These are phyloP conservation scores for Pseudogymnoascus sp. DNA, from an alignment of 2,329 filamentous ascomycete species.

Conservation along the genomic window DNA sequence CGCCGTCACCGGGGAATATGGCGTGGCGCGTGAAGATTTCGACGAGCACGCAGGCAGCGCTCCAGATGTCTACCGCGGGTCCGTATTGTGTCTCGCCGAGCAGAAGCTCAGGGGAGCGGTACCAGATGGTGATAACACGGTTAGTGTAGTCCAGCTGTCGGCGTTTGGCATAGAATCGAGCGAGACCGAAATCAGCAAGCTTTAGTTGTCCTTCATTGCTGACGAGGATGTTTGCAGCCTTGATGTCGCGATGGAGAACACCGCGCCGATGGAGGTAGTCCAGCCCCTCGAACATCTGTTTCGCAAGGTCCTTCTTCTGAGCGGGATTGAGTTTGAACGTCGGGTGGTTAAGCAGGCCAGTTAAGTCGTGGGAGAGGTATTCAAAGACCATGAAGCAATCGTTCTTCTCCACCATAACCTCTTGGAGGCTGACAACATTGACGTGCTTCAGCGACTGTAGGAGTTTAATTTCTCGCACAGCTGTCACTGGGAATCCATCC, in stretches of 20 bases:
- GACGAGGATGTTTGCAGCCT: constrained; percentile 93
- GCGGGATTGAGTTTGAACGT: constrained; percentile 75
- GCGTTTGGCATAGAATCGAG: constrained; percentile 90
- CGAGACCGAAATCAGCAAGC: constrained; percentile 90
- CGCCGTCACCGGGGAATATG: constrained; percentile 90
- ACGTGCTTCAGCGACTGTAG: constrained; percentile 77
- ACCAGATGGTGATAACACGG: constrained; percentile 98
- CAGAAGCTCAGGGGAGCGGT: constrained; percentile 81
- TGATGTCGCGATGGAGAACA: constrained; percentile 96
- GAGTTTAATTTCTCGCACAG: constrained; percentile 83
- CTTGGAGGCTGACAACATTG: constrained; percentile 76
- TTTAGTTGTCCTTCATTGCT: constrained; percentile 85
- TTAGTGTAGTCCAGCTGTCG: constrained; percentile 94
- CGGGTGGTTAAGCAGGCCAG: constrained; percentile 89
- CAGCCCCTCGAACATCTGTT: constrained; percentile 86
- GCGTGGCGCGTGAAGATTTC: constrained; percentile 92
- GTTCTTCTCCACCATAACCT: constrained; percentile 97
- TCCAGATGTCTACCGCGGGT: constrained; percentile 90
- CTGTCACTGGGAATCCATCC: constrained; percentile 85
- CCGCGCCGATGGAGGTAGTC: constrained; percentile 88
- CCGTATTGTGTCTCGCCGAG: constrained; percentile 87
- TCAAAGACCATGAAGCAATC: constrained; percentile 99
- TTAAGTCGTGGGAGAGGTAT: constrained; percentile 92
- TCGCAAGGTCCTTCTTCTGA: constrained; percentile 88
- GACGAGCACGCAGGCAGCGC: constrained; percentile 89